A percentile compares a stretch with the other conserved stretches of the same genome.
These are phyloP conservation scores for Aspergillus jensenii DNA, from an alignment of 2,329 filamentous ascomycete species.

Conservation along the genomic window DNA sequence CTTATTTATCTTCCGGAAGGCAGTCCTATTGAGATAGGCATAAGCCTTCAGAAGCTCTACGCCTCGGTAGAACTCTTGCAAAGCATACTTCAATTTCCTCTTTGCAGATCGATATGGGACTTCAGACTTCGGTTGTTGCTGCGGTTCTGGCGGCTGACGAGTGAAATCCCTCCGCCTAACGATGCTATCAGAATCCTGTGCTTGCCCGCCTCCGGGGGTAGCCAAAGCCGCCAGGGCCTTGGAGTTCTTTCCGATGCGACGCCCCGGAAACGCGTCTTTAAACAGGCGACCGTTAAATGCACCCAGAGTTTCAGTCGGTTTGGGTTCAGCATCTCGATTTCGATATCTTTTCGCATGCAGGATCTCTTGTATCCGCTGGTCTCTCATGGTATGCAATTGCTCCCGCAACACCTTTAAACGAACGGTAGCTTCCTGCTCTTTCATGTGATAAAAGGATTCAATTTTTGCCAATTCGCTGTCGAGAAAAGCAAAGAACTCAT, in stretches of 20 bases:
- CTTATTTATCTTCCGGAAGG: slow-evolving; percentile 96
- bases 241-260: slow-evolving; percentile 57
- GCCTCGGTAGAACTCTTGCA: slow-evolving; percentile 91
- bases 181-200: slow-evolving; percentile 28
- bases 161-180: slow-evolving; percentile 50
- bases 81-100: slow-evolving; percentile 82
- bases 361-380: slow-evolving; percentile 50
- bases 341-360: slow-evolving; percentile 25
- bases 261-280: slow-evolving; percentile 45
- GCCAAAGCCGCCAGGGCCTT: slow-evolving; percentile 48
- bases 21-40: slow-evolving; percentile 83
- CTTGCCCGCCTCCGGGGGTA: slow-evolving; percentile 39
- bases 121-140: slow-evolving; percentile 48
- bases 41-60: slow-evolving; percentile 92
- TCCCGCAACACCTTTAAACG: slow-evolving; percentile 70
- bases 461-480: slow-evolving; percentile 87
- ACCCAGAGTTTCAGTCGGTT: slow-evolving; percentile 24
- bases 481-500: slow-evolving; percentile 84
- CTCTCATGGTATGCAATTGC: slow-evolving; percentile 91
- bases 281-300: slow-evolving; percentile 30
- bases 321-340: slow-evolving; percentile 22
- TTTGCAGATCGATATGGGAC: slow-evolving; percentile 87
- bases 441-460: slow-evolving; percentile 81
- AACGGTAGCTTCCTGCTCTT: slow-evolving; percentile 79
- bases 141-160: slow-evolving; percentile 43